Base-by-base conservation (phyloP, 2,329 filamentous ascomycete genomes). In the Fusarium nelsonii region DNA sequence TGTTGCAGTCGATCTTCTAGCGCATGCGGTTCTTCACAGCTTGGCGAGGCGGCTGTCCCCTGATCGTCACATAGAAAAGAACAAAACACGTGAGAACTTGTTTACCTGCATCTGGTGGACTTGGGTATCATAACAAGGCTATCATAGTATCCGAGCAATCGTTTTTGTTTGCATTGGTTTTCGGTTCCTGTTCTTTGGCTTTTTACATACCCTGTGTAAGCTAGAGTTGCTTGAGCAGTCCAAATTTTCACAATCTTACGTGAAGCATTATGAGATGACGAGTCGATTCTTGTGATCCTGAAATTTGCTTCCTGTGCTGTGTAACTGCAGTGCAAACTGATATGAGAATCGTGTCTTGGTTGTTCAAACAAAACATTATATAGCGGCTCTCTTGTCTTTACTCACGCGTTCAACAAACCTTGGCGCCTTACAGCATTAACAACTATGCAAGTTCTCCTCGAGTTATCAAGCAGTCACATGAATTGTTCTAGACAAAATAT, bases 1-100 rank as follows among this genome's bases (percentile, higher is more conserved):
- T 36, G 63, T 36, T 50, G 36, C 18, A 34, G 50, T 61, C 32
- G 45, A 70, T 68, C 67, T 40, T 33, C 26, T 36, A 40, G 52
- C n/a, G 48, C 26, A 52, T 28, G 40, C 36, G 36, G 41, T 49
- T 61, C 54, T 28, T 18, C 46, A 23, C 45, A 39, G 34, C 16
- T 63, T 59, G 34, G 53, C 41, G 32, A 65, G 49, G 44, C 20
- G 43, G 26, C 23, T 49, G n/a, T 44, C 41, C 30, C 16, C 33
- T 40, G 45, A 60, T 36, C 33, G 33, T 44, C 51, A 56, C 6
- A 36, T 28, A 14, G 20, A 20, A 14, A 20, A n/a, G 43, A 46
- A 23, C 26, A 45, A 57, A 23, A 30, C 26, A 46, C 40, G 34
- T 52, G 55, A 55, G 56, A 11, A 20, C 26, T 23, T 14, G 34